phyloP scores from a whole-genome alignment of 208 protist genomes.

The Kentomonas sorsogonicus region DNA sequence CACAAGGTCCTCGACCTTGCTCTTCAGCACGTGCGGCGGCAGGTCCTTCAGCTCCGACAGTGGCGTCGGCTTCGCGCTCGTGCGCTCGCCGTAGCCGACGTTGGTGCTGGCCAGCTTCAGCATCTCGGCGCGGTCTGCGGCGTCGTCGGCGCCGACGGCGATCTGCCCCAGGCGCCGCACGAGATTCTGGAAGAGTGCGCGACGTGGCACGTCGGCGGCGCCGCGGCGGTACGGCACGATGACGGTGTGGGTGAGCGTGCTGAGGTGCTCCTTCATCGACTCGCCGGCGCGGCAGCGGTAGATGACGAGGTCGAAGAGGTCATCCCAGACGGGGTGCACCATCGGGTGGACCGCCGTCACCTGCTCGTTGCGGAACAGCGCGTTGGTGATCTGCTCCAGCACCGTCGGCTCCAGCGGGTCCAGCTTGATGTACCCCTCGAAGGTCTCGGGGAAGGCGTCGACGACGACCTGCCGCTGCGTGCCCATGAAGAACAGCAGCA shows the following conservation, averaged over 20 bases:
- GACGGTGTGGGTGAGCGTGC: slow-evolving; percentile 75
- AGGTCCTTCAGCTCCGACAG: slow-evolving; percentile 60
- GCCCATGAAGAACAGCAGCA: slow-evolving; percentile 69
- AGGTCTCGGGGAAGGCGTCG: slow-evolving; percentile 24
- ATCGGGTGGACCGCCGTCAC: slow-evolving; percentile 77
- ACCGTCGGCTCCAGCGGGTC: slow-evolving; percentile 70
- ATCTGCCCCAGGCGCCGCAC: slow-evolving; percentile 71
- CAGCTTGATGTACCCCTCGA: slow-evolving; percentile 39
- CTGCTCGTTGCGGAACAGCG: slow-evolving; percentile 85
- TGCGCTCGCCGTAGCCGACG: slow-evolving; percentile 66
- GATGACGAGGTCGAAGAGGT: slow-evolving; percentile 69
- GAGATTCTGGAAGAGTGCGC: slow-evolving; percentile 72
- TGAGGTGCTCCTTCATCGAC: slow-evolving; percentile 83
- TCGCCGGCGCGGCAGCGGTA: slow-evolving; percentile 63
- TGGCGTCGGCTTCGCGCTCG: slow-evolving; percentile 57
- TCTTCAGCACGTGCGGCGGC: slow-evolving; percentile 43
- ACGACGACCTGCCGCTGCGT: slow-evolving; percentile 16
- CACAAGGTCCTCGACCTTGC: slow-evolving; percentile 70
- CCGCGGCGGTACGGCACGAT: slow-evolving; percentile 83
- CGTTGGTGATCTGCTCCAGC: slow-evolving; percentile 77
- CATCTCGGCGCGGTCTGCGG: slow-evolving; percentile 58
- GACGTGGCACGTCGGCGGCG: slow-evolving; percentile 63
- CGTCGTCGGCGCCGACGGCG: slow-evolving; percentile 66
- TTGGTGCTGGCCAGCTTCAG: slow-evolving; percentile 69
- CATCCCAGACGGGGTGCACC: slow-evolving; percentile 86